Evolutionary conservation across 306 rosid species (phyloP), one percentile per base, ranked within the genome.

Genomic region (Trifolium dubium): DNA sequence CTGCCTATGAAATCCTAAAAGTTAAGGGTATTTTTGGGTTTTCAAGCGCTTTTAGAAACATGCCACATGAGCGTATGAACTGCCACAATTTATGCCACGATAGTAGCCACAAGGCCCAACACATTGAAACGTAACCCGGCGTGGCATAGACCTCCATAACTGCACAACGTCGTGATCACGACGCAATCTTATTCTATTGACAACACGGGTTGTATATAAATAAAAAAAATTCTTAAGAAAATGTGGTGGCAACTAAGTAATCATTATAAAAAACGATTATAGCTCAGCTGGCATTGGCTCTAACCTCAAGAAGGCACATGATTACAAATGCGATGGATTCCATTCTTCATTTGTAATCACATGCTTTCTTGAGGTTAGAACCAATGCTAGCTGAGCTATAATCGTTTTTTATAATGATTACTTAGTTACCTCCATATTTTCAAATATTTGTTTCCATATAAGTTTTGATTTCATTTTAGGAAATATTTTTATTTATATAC

Each of bases 331-430:
- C 23, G 23, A 23, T 23, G 23, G 23, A 23, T 23, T 23, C 23
- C 23, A 23, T 23, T 23, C 23, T 23, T 23, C 43, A 9, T 50
- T 74, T 74, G 60, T 74, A 13, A 30, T 53, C 60, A 43, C 39
- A 28, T 10, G 5, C 14, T 8, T 41, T 39, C 23, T 62, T 75
- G 67, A 10, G 28, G 18, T 44, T 14, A 17, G 23, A 59, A 50
- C 15, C 8, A 8, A 55, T 77, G 39, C 30, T 65, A 37, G 12
- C 43, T 77, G 72, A 77, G 72, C 81, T 15, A 50, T 69, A 62
- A 30, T 58, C 3, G 54, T 73, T 37, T 73, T 30, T 67, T 12
- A 8, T 73, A 34, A 67, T 59, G 37, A 47, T 34, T 69, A 49
- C 8, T 0, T 19, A n/a, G 56, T 17, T 77, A 47, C 47, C 71